phyloP scores from a whole-genome alignment of 345 rosid genomes.

The Heritiera fomes region DNA sequence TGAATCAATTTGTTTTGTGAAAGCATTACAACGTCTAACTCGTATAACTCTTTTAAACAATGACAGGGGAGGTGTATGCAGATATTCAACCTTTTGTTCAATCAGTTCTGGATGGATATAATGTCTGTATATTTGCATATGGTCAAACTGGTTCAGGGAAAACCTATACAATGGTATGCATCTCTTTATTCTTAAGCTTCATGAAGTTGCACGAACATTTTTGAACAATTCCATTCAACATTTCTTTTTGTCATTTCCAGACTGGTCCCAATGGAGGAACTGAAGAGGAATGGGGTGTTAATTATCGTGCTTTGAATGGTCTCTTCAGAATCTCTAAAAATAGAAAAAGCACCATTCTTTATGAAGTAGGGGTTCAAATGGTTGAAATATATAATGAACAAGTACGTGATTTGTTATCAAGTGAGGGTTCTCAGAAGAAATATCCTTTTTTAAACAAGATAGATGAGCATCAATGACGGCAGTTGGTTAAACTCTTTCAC shows the following conservation, averaged over 20 bases:
- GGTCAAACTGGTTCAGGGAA: conserved; percentile 99
- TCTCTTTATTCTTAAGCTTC: not conserved
- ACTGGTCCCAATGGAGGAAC: conserved; percentile 64
- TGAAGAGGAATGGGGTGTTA: conserved; percentile 87
- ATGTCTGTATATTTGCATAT: conserved; percentile 92
- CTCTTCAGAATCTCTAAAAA: conserved; percentile 70
- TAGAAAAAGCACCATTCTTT: conserved; percentile 49
- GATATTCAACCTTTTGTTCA: conserved; percentile 74
- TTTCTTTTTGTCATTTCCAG: conserved; percentile 33
- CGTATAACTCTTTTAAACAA: conserved; percentile 18
- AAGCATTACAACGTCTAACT: conserved; percentile 22
- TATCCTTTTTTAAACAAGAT: conserved; percentile 55
- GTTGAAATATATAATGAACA: conserved; percentile 93
- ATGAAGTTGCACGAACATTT: not conserved
- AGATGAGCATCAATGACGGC: not conserved
- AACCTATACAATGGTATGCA: conserved; percentile 83
- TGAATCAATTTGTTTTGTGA: conserved; percentile 5
- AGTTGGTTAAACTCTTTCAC: not conserved
- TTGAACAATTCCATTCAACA: conserved; percentile 13
- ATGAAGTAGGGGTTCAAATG: conserved; percentile 81
- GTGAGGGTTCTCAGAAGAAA: conserved; percentile 61
- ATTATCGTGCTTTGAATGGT: conserved; percentile 78
- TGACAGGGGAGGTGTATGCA: conserved; percentile 73
- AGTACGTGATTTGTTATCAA: conserved; percentile 72
- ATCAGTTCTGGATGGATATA: conserved; percentile 82